These are phyloP conservation scores for Zygnema cylindricum DNA, from an alignment of 139 green algal species.

Conservation along the genomic window DNA sequence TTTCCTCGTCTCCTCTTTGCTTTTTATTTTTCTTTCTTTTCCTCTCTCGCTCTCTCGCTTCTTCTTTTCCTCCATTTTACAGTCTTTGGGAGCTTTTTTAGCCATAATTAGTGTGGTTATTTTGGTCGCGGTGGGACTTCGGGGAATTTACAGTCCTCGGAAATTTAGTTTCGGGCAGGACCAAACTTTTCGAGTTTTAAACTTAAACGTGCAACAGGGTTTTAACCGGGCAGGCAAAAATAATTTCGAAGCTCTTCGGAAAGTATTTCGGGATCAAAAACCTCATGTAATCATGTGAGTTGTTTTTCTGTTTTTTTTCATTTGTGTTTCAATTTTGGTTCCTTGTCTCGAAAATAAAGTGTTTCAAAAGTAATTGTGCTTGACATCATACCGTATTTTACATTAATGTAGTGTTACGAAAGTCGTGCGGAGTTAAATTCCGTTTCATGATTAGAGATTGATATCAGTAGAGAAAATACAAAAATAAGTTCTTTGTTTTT, in stretches of 20 bases:
- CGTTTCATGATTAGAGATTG: no score
- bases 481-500: no score
- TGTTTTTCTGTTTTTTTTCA: no score
- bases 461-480: no score
- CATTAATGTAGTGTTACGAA: no score
- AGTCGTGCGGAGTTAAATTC: no score
- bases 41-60: not conserved
- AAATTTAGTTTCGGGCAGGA: not conserved
- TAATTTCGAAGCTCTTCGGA: constrained; percentile 41
- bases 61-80: not conserved
- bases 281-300: constrained; percentile 54
- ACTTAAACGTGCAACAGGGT: constrained; percentile 59
- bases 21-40: constrained; percentile 40
- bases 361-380: no score
- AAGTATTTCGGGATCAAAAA: constrained; percentile 38
- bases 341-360: no score
- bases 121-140: constrained; percentile 17
- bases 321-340: no score
- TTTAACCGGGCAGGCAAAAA: constrained; percentile 44
- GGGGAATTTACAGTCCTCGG: constrained; percentile 11
- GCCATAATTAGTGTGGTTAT: constrained; percentile 2
- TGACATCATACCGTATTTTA: no score
- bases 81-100: constrained; percentile 19
- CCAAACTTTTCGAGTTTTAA: constrained; percentile 40
- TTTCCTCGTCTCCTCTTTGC: not conserved